Base-by-base conservation (phyloP, 495 filamentous ascomycete genomes). In the Trichoderma parareesei region DNA sequence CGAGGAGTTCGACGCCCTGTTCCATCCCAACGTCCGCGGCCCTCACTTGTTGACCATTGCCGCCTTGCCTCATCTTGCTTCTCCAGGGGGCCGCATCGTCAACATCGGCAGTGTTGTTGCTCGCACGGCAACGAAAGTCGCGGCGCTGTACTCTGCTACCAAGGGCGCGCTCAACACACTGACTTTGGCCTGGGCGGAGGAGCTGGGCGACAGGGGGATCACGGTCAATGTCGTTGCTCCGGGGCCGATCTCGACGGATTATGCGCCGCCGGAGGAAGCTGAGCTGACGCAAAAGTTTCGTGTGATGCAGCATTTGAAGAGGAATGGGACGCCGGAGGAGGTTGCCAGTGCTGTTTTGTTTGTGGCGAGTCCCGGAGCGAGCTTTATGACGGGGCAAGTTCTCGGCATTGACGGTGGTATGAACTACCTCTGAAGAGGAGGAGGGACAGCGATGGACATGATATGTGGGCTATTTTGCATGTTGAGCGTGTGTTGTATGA, bases 231-330 rank as follows among this genome's bases (percentile, higher is more conserved):
- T 66, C 11, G 64, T 73, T 20, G 70, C 71, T 63, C 69, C 65
- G 37, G 71, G 71, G 4, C 68, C 67, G 2, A 69, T 65, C 14
- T 62, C 64, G 20, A 73, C 71, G n/a, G 64, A 67, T 18, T 68
- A 71, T 40, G 69, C 62, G 5, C 38, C 68, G 20, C 42, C 68
- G 42, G 37, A 66, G 57, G 55, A 66, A 40, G 40, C 61, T 64
- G 53, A 9, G 3, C 60, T 35, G 20, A 62, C 27, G 64, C 64
- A 33, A 55, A 62, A 62, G 16, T 41, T 62, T n/a, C 18, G 38
- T 27, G 60, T n/a, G 9, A 16, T 42, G 60, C 60, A 41, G 38
- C 20, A 41, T 18, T 16, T 20, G 3, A 44, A 44, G 38, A 16
- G 38, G 9, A 42, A 62, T 27, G 60, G 37, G 33, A 62, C 60